Evolutionary conservation across 768 basidiomycete species (phyloP), one percentile per base, ranked within the genome.

Genomic region (Suillus subaureus): DNA sequence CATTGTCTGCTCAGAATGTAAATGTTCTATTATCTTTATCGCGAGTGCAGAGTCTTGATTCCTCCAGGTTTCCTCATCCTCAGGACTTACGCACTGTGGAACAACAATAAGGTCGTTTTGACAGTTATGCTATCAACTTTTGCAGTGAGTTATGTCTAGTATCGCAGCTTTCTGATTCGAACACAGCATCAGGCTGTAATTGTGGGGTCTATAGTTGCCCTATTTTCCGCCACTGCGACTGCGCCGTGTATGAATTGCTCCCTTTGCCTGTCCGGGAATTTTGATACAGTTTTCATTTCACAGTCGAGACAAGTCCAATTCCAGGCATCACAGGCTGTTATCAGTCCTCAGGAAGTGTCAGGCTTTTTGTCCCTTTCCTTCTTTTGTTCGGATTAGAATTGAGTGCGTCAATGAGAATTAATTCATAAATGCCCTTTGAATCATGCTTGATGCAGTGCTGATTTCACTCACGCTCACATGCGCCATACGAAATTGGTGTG

Each of bases 301-400:
- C 23, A 49, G 47, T 49, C 7, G 23, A 26, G 23, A 49, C 47
- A 2, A 49, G 47, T 23, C 12, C 47, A 49, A 49, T 49, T 49
- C 23, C 23, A 49, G 47, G 47, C 13, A 15, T 49, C 13, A 49
- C 47, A 26, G 47, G 47, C 47, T 26, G 47, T 49, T 49, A 49
- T 49, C 47, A 49, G 47, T 49, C 47, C 23, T 26, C 23, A 26
- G 47, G 37, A 43, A 51, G 58, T 15, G 15, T 16, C 7, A 23
- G 15, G 7, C 40, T 65, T 33, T 54, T 62, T 62, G 33, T 65
- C 13, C 60, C 64, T 39, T 65, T 62, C 23, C 43, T 40, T 49
- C n/a, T 65, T 45, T 28, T 65, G 35, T 26, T 65, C 15, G 64
- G 35, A 47, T 54, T 65, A 15, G 64, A 65, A 35, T 35, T 65